Evolutionary conservation across 805 yeast species (phyloP).

Genomic region (Phaffomyces thermotolerans): DNA sequence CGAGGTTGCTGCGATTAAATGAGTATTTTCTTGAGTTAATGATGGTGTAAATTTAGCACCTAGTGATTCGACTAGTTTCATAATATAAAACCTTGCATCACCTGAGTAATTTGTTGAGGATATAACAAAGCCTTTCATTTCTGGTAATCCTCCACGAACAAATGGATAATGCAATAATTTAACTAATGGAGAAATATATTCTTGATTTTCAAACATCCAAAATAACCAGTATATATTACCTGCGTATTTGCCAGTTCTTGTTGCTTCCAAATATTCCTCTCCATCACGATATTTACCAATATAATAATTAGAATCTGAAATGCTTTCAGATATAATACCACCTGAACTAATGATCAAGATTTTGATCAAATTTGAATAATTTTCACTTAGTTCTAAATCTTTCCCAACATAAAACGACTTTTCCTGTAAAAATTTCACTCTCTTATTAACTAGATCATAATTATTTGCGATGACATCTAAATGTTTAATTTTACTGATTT

Average conservation of each 20-base stretch:
- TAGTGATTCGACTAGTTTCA: constrained; percentile 50
- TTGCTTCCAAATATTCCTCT: constrained; percentile 41
- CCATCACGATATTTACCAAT: constrained; percentile 62
- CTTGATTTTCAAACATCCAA: constrained; percentile 48
- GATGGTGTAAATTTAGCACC: constrained; percentile 75
- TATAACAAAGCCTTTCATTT: constrained; percentile 47
- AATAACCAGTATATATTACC: constrained; percentile 78
- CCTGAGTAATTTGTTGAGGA: constrained; percentile 81
- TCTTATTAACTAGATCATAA: constrained; percentile 7
- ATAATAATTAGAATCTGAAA: constrained; percentile 37
- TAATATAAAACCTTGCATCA: constrained; percentile 69
- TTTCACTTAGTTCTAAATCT: constrained; percentile 49
- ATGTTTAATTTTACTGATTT: constrained; percentile 10
- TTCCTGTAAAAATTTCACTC: constrained; percentile 30
- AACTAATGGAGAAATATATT: constrained; percentile 47
- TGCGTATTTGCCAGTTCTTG: constrained; percentile 32
- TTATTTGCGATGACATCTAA: constrained; percentile 9
- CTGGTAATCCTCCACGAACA: constrained; percentile 40
- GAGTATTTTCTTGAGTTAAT: constrained; percentile 59
- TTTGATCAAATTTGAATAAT: constrained; percentile 32
- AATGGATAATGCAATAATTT: constrained; percentile 68
- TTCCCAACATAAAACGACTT: constrained; percentile 43
- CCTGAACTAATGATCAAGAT: constrained; percentile 45
- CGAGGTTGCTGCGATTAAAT: constrained; percentile 59
- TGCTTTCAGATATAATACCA: constrained; percentile 36